phyloP scores from a whole-genome alignment of 441 rosid genomes.

The Capsella rubella region DNA sequence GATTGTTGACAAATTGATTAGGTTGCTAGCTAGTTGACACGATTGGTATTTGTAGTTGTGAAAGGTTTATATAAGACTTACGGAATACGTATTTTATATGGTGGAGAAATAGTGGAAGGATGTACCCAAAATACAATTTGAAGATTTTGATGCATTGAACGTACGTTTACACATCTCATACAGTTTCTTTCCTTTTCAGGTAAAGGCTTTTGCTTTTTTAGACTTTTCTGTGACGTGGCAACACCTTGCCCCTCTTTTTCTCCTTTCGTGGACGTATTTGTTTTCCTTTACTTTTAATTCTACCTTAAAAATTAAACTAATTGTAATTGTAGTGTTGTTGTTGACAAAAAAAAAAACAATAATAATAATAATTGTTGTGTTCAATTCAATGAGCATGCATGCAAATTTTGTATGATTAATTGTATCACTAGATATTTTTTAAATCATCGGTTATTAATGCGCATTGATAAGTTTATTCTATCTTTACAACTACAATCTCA shows the following conservation, averaged over 20 bases:
- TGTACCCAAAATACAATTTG: conserved; percentile 27
- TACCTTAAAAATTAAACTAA: not conserved
- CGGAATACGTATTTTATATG: conserved; percentile 34
- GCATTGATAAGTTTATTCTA: conserved; percentile 8
- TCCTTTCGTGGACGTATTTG: conserved; percentile 12
- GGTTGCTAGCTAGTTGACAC: conserved; percentile 25
- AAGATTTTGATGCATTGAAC: conserved; percentile 37
- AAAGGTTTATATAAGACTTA: conserved; percentile 20
- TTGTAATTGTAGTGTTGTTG: too few species aligned
- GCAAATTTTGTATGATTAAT: not conserved
- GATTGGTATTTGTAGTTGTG: conserved; percentile 33
- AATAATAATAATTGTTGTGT: not conserved
- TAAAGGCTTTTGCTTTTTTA: conserved; percentile 31
- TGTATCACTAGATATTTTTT: not conserved
- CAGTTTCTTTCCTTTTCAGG: conserved; percentile 26
- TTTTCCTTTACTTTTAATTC: not conserved
- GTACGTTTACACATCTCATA: conserved; percentile 27
- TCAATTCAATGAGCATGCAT: not conserved
- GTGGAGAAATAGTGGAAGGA: conserved; percentile 28
- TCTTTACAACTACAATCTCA: not conserved
- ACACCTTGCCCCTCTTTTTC: not conserved
- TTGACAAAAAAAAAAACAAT: too few species aligned
- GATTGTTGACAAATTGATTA: not conserved
- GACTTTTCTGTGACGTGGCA: conserved; percentile 40
- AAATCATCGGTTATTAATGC: not conserved